These are phyloP conservation scores for Fusarium acutatum DNA, from an alignment of 2,329 filamentous ascomycete genomes.

Conservation along the genomic window DNA sequence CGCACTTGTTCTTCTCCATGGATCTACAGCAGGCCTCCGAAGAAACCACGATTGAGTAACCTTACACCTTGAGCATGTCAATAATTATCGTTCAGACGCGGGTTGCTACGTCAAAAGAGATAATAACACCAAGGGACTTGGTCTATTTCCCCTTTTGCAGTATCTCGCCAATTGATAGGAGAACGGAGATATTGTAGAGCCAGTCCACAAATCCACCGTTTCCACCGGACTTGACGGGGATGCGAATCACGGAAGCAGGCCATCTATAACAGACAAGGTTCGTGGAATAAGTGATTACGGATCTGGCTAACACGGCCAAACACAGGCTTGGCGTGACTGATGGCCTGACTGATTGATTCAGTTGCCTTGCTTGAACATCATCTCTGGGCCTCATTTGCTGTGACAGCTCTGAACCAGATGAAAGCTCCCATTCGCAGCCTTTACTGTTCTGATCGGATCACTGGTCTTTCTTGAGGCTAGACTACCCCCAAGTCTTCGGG, in stretches of 20 bases:
- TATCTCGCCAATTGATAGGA: conserved; percentile 9
- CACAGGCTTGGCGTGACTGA: conserved; percentile 15
- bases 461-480: background rate
- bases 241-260: conserved; percentile 19
- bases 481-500: background rate
- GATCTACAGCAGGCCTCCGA: conserved; percentile 23
- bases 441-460: background rate
- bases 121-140: conserved; percentile 5
- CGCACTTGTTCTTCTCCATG: conserved; percentile 9
- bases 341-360: conserved; percentile 22
- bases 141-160: conserved; percentile 21
- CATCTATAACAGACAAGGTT: conserved; percentile 16
- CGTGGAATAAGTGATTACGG: background rate
- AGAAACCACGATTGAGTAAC: conserved; percentile 6
- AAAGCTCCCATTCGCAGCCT: background rate
- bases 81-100: conserved; percentile 3
- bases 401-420: background rate
- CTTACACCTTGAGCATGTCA: conserved; percentile 1
- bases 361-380: conserved; percentile 6
- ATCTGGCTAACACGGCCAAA: conserved; percentile 19
- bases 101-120: conserved; percentile 33
- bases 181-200: conserved; percentile 11
- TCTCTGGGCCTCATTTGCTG: background rate
- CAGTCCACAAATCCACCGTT: conserved; percentile 33
- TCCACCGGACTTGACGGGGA: conserved; percentile 30